Evolutionary conservation across 1,284 basidiomycete genomes (phyloP).

Genomic region (Irpex lacteus): DNA sequence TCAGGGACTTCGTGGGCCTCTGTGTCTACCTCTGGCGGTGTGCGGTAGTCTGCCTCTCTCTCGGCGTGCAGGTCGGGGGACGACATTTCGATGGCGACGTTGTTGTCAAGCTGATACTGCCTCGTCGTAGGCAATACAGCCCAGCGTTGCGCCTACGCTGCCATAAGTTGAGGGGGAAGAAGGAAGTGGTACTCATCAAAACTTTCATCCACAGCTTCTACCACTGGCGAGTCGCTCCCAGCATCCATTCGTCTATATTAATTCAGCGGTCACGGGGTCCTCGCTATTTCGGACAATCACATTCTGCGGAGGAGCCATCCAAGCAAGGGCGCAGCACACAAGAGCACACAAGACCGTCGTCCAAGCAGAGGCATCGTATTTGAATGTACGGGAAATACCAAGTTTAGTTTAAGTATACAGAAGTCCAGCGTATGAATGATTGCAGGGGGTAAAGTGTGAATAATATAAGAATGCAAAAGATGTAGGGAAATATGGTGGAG

Average conservation of each 20-base stretch:
- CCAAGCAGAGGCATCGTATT: neutral
- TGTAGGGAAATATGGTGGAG: neutral
- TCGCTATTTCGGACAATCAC: neutral
- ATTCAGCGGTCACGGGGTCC: neutral
- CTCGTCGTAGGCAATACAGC: constrained; percentile 13
- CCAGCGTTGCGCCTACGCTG: neutral
- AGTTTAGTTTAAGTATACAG: neutral
- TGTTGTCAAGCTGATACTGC: constrained; percentile 9
- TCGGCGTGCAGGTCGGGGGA: constrained; percentile 1
- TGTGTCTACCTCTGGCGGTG: neutral
- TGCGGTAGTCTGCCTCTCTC: neutral
- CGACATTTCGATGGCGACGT: neutral
- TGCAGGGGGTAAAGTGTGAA: neutral
- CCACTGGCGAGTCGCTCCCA: neutral
- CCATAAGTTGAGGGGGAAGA: constrained; percentile 1
- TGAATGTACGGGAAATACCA: neutral
- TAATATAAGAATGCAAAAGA: neutral
- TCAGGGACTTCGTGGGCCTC: neutral
- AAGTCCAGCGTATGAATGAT: neutral
- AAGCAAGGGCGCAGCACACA: too few species aligned
- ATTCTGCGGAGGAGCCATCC: neutral
- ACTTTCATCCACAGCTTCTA: neutral
- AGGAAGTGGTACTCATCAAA: constrained; percentile 1
- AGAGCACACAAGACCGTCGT: neutral
- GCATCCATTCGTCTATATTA: neutral